phyloP scores from a whole-genome alignment of 2,329 filamentous ascomycete genomes.

The Sporothrix protearum region DNA sequence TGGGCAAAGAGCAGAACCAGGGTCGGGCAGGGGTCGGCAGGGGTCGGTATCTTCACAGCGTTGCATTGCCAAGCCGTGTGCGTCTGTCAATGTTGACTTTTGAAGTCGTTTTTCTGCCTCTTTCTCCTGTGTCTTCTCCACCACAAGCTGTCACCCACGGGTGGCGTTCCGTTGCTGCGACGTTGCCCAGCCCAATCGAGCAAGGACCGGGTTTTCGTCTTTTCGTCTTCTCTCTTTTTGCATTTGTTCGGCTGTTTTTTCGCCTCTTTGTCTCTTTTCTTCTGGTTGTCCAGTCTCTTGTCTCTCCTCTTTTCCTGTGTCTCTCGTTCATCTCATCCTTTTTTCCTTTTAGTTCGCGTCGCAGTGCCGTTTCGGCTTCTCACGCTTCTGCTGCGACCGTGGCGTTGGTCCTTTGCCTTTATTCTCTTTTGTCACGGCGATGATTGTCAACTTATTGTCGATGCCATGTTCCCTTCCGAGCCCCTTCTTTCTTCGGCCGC shows the following conservation, averaged over 20 bases:
- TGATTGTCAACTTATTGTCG: background rate
- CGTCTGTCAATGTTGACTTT: background rate
- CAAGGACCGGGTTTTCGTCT: background rate
- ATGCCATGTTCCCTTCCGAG: background rate
- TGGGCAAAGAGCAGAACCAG: background rate
- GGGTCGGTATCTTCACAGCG: conserved; percentile 19
- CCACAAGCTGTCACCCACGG: conserved; percentile 4
- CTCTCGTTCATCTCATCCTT: background rate
- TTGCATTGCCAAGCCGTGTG: conserved; percentile 13
- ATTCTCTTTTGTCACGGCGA: background rate
- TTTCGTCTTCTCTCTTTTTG: background rate
- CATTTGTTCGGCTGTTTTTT: background rate
- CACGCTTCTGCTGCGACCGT: conserved; percentile 3
- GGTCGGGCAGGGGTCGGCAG: conserved; percentile 14
- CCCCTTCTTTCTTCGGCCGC: background rate
- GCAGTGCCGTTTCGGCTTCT: conserved; percentile 2
- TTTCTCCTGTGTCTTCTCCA: background rate
- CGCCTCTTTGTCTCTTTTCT: background rate
- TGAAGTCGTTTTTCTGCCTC: background rate
- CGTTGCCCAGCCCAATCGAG: conserved; percentile 15
- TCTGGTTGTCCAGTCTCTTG: too few relatives aligned
- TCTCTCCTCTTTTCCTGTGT: background rate
- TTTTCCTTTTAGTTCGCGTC: background rate
- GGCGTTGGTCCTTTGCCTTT: background rate
- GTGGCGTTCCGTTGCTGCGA: conserved; percentile 17